Percentiles rank a stretch among this genome's conserved stretches.
Evolutionary conservation across 768 basidiomycete species (phyloP).

Genomic region (Lentinus brumalis): DNA sequence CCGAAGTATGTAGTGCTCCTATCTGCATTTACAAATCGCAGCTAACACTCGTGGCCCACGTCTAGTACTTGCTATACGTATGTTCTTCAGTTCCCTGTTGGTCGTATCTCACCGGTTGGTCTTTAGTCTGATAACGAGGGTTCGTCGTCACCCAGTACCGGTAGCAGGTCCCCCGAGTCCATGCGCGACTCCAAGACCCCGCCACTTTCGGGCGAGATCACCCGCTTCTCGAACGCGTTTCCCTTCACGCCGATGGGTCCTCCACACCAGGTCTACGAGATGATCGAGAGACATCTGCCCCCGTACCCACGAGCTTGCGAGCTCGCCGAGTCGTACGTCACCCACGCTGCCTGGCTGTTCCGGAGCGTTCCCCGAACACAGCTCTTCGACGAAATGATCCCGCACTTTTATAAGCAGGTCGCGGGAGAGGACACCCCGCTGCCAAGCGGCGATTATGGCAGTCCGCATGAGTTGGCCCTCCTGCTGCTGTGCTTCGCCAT

Average conservation of each 20-base stretch:
- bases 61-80: slow-evolving; percentile 25
- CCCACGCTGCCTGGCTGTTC: slow-evolving; percentile 55
- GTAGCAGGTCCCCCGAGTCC: slow-evolving; percentile 30
- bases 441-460: slow-evolving; percentile 37
- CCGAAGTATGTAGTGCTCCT: slow-evolving; percentile 50
- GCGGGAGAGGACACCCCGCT: slow-evolving; percentile 24
- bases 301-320: slow-evolving; percentile 48
- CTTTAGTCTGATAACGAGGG: slow-evolving; percentile 19
- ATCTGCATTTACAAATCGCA: neutral
- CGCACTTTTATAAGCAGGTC: slow-evolving; percentile 51
- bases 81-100: neutral
- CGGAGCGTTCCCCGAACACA: slow-evolving; percentile 49
- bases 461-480: slow-evolving; percentile 36
- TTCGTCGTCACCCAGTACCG: slow-evolving; percentile 21
- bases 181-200: slow-evolving; percentile 32
- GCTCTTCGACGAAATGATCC: slow-evolving; percentile 65
- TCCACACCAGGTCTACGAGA: slow-evolving; percentile 44
- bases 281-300: slow-evolving; percentile 59
- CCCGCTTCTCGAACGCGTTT: slow-evolving; percentile 60
- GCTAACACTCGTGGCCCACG: slow-evolving; percentile 4
- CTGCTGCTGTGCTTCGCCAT: slow-evolving; percentile 35
- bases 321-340: slow-evolving; percentile 47
- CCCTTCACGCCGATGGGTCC: slow-evolving; percentile 65
- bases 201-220: slow-evolving; percentile 33
- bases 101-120: slow-evolving; percentile 9